Percentiles rank a stretch among this genome's conserved stretches.
Conservation (phyloP, 225 moss, liverwort and hornwort genomes). For the Anthoceros angustus region DNA sequence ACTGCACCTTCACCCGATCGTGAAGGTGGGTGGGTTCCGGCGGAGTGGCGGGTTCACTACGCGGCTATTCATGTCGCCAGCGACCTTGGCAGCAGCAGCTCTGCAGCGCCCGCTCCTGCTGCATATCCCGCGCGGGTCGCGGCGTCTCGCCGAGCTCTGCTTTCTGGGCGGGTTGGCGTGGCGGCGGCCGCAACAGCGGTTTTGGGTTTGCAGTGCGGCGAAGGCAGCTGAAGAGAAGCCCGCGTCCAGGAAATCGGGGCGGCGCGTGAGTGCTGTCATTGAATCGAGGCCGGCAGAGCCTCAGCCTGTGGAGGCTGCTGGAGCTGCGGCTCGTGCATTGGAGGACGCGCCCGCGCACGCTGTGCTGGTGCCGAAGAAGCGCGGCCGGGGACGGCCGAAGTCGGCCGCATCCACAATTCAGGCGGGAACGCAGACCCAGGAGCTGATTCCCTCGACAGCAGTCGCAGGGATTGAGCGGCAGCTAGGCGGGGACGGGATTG, state of each 20-base stretch:
- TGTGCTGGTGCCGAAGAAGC: not conserved
- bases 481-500: too few species aligned
- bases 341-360: not conserved
- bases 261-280: not conserved
- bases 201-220: not conserved
- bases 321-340: not conserved
- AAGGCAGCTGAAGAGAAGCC: not conserved
- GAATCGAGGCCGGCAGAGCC: not conserved
- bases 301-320: not conserved
- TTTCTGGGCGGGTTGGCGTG: not conserved
- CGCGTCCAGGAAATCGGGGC: not conserved
- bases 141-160: not conserved
- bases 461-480: too few species aligned
- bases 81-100: not conserved
- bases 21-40: not conserved
- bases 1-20: not conserved
- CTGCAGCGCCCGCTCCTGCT: not conserved
- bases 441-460: too few species aligned
- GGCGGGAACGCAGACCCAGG: too few species aligned
- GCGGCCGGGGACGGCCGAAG: not conserved
- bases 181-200: not conserved
- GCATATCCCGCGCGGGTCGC: not conserved
- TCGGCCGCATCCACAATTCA: not conserved
- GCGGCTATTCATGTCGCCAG: not conserved
- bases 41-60: not conserved